These are phyloP conservation scores for Neofusicoccum umdonicola DNA, from an alignment of 2,329 filamentous ascomycete genomes.

Conservation along the genomic window DNA sequence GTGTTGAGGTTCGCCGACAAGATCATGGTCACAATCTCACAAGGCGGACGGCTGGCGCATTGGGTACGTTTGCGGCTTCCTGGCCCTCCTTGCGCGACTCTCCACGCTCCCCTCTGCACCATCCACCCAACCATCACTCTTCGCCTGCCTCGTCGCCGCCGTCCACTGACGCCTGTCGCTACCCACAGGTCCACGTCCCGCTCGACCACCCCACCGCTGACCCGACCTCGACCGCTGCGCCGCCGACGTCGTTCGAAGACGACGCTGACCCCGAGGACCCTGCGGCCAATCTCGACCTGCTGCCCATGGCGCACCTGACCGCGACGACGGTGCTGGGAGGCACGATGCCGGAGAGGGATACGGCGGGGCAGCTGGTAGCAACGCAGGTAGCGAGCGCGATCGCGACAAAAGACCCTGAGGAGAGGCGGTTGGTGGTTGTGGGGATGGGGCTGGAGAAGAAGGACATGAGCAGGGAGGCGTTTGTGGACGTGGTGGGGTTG, in stretches of 20 bases:
- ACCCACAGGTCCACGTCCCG: constrained; percentile 71
- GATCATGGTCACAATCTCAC: constrained; percentile 84
- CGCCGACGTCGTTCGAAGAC: constrained; percentile 28
- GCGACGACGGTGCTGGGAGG: constrained; percentile 85
- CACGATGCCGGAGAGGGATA: constrained; percentile 74
- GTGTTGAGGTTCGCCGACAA: constrained; percentile 80
- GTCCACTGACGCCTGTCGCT: neutral
- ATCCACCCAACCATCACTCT: neutral
- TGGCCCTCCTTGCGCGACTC: neutral
- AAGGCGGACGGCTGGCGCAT: constrained; percentile 81
- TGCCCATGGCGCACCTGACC: constrained; percentile 79
- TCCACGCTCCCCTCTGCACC: neutral
- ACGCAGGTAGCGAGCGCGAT: constrained; percentile 84
- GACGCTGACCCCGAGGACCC: constrained; percentile 53
- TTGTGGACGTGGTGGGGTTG: constrained; percentile 44
- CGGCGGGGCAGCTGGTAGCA: constrained; percentile 81
- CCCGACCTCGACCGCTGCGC: constrained; percentile 52
- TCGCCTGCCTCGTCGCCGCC: neutral
- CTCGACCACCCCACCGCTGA: constrained; percentile 62
- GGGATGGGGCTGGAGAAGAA: constrained; percentile 54
- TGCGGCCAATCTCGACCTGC: constrained; percentile 52
- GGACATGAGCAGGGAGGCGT: constrained; percentile 50
- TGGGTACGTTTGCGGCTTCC: constrained; percentile 69
- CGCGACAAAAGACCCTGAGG: constrained; percentile 64
- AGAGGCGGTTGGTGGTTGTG: constrained; percentile 58